Evolutionary conservation across 768 basidiomycete genomes (phyloP).

Genomic region (Panellus pusillus): DNA sequence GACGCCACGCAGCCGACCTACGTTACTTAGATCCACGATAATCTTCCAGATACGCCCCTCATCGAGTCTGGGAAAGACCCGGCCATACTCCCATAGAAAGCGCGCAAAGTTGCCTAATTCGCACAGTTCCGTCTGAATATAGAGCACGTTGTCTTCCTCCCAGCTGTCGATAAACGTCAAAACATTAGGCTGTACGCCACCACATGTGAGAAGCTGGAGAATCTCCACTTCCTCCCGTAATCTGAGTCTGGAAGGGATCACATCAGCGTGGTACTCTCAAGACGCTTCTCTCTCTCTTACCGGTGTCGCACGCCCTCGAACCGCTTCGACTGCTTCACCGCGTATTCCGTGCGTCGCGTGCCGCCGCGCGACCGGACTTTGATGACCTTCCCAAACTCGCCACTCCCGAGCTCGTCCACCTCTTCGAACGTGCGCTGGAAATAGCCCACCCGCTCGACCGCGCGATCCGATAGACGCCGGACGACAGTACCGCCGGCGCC

Average conservation of each 20-base stretch:
- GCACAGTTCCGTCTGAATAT: conserved; percentile 94
- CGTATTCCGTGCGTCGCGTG: conserved; percentile 61
- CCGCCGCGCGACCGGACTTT: conserved; percentile 72
- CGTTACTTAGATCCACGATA: conserved; percentile 83
- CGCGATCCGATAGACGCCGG: conserved; percentile 38
- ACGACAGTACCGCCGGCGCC: conserved; percentile 18
- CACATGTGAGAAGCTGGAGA: conserved; percentile 68
- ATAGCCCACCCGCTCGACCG: conserved; percentile 56
- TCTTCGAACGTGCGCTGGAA: conserved; percentile 83
- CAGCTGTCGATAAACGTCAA: conserved; percentile 91
- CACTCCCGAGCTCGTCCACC: conserved; percentile 81
- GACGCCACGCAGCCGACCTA: conserved; percentile 47
- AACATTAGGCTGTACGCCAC: conserved; percentile 72
- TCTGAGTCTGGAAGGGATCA: conserved; percentile 55
- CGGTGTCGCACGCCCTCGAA: conserved; percentile 91
- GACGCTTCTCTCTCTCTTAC: conserved; percentile 44
- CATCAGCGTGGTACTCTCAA: conserved; percentile 20
- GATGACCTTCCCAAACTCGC: conserved; percentile 92
- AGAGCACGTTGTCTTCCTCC: conserved; percentile 88
- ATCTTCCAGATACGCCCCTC: conserved; percentile 97
- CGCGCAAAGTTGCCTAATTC: conserved; percentile 87
- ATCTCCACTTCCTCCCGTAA: conserved; percentile 94
- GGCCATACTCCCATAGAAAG: conserved; percentile 92
- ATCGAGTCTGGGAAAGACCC: conserved; percentile 78
- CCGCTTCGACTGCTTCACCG: conserved; percentile 92